phyloP scores from a whole-genome alignment of 345 rosid species.

The Conringia planisiliqua region DNA sequence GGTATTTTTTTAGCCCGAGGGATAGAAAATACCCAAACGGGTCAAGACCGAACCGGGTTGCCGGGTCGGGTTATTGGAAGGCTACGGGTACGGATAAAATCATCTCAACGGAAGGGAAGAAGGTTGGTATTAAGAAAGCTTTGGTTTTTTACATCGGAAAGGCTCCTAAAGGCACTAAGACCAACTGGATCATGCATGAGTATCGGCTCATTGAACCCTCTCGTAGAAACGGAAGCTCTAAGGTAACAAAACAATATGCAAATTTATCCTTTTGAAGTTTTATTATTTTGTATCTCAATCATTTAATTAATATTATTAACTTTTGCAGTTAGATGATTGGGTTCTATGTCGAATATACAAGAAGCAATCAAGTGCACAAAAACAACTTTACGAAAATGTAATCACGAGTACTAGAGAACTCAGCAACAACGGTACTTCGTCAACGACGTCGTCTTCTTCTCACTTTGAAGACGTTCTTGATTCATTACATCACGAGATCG shows the following conservation, averaged over 20 bases:
- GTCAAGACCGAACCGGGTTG: constrained; percentile 85
- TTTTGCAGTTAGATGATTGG: constrained; percentile 83
- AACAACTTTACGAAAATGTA: constrained; percentile 32
- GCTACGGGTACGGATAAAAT: constrained; percentile 92
- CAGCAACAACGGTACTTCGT: constrained; percentile 46
- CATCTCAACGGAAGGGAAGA: constrained; percentile 65
- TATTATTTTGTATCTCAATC: neutral
- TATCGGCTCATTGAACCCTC: constrained; percentile 66
- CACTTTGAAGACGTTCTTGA: constrained; percentile 69
- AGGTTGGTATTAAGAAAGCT: constrained; percentile 90
- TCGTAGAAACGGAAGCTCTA: constrained; percentile 58
- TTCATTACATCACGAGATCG: constrained; percentile 42
- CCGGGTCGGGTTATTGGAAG: constrained; percentile 94
- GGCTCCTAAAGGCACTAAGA: constrained; percentile 94
- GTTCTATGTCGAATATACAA: constrained; percentile 90
- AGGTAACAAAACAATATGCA: constrained; percentile 35
- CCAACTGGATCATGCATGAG: constrained; percentile 99
- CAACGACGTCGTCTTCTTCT: constrained; percentile 58
- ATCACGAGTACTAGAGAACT: constrained; percentile 45
- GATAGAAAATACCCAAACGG: constrained; percentile 96
- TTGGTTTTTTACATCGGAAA: constrained; percentile 87
- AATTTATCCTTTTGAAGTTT: neutral
- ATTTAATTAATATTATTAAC: neutral
- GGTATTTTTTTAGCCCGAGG: constrained; percentile 93
- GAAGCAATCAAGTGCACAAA: constrained; percentile 69